phyloP scores from a whole-genome alignment of 495 filamentous ascomycete species.

The Bacidia gigantensis region DNA sequence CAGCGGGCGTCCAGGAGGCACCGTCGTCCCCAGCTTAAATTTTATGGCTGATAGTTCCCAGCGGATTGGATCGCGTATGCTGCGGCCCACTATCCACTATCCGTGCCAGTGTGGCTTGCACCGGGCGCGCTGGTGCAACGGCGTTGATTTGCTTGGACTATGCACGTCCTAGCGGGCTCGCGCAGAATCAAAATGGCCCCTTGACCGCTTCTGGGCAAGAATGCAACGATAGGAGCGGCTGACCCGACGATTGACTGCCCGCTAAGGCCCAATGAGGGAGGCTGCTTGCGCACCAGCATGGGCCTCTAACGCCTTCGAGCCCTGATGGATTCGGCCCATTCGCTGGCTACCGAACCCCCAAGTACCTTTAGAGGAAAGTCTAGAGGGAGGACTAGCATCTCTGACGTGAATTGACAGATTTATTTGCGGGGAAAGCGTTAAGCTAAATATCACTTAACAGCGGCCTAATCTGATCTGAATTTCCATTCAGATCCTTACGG shows the following conservation, averaged over 20 bases:
- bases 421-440: neutral
- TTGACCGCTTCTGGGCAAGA: neutral
- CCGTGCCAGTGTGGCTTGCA: neutral
- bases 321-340: neutral
- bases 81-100: neutral
- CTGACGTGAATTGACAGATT: neutral
- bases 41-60: neutral
- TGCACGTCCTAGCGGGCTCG: neutral
- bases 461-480: neutral
- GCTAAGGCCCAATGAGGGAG: neutral
- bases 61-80: neutral
- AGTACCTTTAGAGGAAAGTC: neutral
- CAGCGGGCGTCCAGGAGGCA: neutral
- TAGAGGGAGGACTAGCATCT: neutral
- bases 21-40: neutral
- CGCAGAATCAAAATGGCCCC: neutral
- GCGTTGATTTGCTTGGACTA: neutral
- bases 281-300: neutral
- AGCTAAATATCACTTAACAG: neutral
- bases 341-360: neutral
- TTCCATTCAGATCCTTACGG: neutral
- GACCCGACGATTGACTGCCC: neutral
- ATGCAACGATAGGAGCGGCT: neutral
- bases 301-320: neutral
- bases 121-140: too few relatives aligned